Evolutionary conservation across 2,329 filamentous ascomycete species (phyloP), one percentile per base, ranked within the genome.

Genomic region (Cladosporium halotolerans): DNA sequence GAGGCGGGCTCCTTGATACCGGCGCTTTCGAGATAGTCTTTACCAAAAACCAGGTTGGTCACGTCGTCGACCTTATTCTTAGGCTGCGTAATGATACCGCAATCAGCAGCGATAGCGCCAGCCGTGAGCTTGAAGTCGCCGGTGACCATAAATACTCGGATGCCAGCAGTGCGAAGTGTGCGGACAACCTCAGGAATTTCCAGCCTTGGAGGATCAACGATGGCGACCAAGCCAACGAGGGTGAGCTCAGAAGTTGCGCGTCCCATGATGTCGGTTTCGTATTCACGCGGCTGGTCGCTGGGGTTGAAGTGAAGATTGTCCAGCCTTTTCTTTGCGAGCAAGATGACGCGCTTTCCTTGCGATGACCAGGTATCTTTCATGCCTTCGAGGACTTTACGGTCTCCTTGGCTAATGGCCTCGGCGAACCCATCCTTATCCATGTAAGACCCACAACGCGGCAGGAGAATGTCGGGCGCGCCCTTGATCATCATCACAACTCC

Each of bases 91-190:
- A 90, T 77, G 63, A 89, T 89, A 8, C 86, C 84, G 55, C 85
- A 88, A 52, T 89, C 81, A 3, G 79, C 75, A 0, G 86, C 85
- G 57, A 91, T 89, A 1, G 86, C 84, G 57, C 82, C 76, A 0
- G 87, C 86, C 0, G 87, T 91, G 13, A 89, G 76, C 23, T 84
- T 83, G 65, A 87, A 89, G 63, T 91, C 87, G 9, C 87, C 86
- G 1, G 87, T 91, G 0, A 90, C 86, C 86, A 91, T 91, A 68
- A 87, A 85, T 31, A 89, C 82, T n/a, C 83, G 76, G 51, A 91
- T 85, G 1, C 85, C 84, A 3, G 88, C 87, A 1, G 79, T 75
- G 10, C 85, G 79, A 13, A 89, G 74, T 0, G 79, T 86, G n/a
- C 73, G 71, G 28, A 83, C 72, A 1, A 83, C 80, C 10, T 74